Evolutionary conservation across 352 stramenopile genomes (phyloP), one percentile per base, ranked within the genome.

Genomic region (Pythium sukuiense): DNA sequence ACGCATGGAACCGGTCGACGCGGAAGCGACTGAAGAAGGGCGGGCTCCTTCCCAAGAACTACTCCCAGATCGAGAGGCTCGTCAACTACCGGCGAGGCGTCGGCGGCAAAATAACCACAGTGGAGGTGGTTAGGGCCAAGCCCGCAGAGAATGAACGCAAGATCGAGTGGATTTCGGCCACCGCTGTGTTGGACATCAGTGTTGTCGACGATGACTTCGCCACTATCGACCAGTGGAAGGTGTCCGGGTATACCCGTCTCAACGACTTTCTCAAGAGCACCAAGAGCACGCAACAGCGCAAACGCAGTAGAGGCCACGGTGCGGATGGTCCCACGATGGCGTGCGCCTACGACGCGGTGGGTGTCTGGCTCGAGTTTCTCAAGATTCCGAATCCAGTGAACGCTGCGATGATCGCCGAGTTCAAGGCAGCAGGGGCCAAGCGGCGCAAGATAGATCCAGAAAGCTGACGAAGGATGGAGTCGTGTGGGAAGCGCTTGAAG

Each of bases 371-470:
- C 18, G 54, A 60, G 20, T n/a, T 50, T 9, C 54, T 60, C 33
- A 8, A 14, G 3, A 2, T 49, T 6, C 30, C 30, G 8, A 60
- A 49, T n/a, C 54, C 35, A 2, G 54, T 60, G 2, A 60, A 9
- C 6, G 18, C 2, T 2, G 1, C 5, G 1, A 26, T 58, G 52
- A 60, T 60, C 24, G 35, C n/a, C 2, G 33, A 27, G 20, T 60
- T 60, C 35, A 7, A 33, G 20, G 54, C 54, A 1, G 5, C 18
- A 1, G 54, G 54, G 5, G 54, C 54, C 54, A 60, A 60, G 54
- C 32, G 54, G 18, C 54, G 54, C 1, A 50, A 60, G 33, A 20
- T 50, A 3, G 20, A 33, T 12, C 18, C 14, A 18, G 5, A 13
- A 32, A 50, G n/a, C 50, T 50, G 11, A 8, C 18, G 3, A 49